Evolutionary conservation across 352 stramenopile species (phyloP).

Genomic region (Halophytophthora batemanensis): DNA sequence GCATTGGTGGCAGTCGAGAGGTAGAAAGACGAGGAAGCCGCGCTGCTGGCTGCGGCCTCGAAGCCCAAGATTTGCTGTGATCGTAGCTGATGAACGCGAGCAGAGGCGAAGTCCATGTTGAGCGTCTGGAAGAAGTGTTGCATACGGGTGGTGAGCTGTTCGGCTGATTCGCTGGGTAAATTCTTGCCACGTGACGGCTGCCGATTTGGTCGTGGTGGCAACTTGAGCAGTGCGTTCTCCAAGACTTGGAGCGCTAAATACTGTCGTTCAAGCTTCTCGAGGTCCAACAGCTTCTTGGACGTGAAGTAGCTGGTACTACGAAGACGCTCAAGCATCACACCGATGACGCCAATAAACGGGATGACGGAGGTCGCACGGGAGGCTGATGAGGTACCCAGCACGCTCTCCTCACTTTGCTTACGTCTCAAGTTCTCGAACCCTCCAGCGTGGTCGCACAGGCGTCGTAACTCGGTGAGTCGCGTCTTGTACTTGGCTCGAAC

Average conservation of each 20-base stretch:
- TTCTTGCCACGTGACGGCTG: slow-evolving; percentile 13
- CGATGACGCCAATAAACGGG: slow-evolving; percentile 76
- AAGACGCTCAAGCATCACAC: slow-evolving; percentile 62
- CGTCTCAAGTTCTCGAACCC: slow-evolving; percentile 71
- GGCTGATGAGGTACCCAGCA: slow-evolving; percentile 2
- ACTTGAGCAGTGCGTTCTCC: slow-evolving; percentile 39
- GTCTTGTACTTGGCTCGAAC: slow-evolving; percentile 66
- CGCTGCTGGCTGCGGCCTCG: slow-evolving; percentile 20
- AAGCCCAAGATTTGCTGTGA: slow-evolving; percentile 50
- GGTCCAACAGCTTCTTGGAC: slow-evolving; percentile 32
- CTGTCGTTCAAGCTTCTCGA: slow-evolving; percentile 65
- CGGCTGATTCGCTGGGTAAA: slow-evolving; percentile 15
- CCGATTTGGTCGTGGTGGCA: slow-evolving; percentile 19
- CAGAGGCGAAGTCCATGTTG: slow-evolving; percentile 38
- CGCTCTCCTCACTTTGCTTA: slow-evolving; percentile 46
- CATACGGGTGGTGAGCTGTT: slow-evolving; percentile 15
- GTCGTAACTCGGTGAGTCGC: slow-evolving; percentile 53
- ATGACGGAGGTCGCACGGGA: slow-evolving; percentile 31
- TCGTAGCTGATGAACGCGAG: slow-evolving; percentile 41
- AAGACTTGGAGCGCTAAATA: slow-evolving; percentile 48
- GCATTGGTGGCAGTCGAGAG: slow-evolving; percentile 12
- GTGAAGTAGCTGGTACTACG: slow-evolving; percentile 46
- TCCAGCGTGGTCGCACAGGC: slow-evolving; percentile 63
- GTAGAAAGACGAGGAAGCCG: slow-evolving; percentile 14
- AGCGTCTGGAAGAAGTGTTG: slow-evolving; percentile 37